phyloP scores from a whole-genome alignment of 805 yeast species.

The Clavispora santaluciae region DNA sequence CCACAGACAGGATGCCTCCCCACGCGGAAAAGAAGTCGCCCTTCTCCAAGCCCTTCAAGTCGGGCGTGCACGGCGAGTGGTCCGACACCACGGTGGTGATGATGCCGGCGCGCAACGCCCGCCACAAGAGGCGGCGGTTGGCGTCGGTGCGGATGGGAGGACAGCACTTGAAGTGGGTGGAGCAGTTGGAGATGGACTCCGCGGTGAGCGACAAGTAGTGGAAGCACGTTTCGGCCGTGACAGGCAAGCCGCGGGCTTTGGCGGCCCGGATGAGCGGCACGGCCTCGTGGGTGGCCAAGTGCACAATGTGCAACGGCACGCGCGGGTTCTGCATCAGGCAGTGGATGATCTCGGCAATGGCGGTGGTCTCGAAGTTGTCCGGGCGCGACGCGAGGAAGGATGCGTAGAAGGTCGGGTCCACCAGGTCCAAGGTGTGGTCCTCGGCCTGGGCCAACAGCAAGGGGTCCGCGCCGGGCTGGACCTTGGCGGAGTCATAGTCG shows the following conservation, averaged over 20 bases:
- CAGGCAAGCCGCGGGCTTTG: constrained; percentile 50
- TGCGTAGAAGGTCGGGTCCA: constrained; percentile 61
- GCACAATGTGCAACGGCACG: constrained; percentile 82
- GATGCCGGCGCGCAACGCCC: constrained; percentile 59
- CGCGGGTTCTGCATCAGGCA: constrained; percentile 55
- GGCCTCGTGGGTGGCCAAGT: constrained; percentile 81
- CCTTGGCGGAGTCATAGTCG: constrained; percentile 14
- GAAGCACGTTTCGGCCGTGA: constrained; percentile 91
- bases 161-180: constrained; percentile 87
- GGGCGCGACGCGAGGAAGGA: constrained; percentile 84
- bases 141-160: constrained; percentile 84
- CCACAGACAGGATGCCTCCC: constrained; percentile 96
- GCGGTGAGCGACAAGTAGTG: constrained; percentile 79
- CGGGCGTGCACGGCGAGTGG: constrained; percentile 95
- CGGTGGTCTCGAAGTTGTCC: constrained; percentile 80
- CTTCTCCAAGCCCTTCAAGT: constrained; percentile 69
- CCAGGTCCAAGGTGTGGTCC: constrained; percentile 36
- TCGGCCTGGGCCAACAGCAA: constrained; percentile 39
- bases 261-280: constrained; percentile 70
- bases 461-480: constrained; percentile 25
- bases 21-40: constrained; percentile 92
- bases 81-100: constrained; percentile 88
- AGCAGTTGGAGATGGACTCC: constrained; percentile 70
- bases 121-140: constrained; percentile 73
- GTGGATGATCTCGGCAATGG: constrained; percentile 65